These are phyloP conservation scores for Crithidia bombi DNA, from an alignment of 208 protist genomes.

Conservation along the genomic window DNA sequence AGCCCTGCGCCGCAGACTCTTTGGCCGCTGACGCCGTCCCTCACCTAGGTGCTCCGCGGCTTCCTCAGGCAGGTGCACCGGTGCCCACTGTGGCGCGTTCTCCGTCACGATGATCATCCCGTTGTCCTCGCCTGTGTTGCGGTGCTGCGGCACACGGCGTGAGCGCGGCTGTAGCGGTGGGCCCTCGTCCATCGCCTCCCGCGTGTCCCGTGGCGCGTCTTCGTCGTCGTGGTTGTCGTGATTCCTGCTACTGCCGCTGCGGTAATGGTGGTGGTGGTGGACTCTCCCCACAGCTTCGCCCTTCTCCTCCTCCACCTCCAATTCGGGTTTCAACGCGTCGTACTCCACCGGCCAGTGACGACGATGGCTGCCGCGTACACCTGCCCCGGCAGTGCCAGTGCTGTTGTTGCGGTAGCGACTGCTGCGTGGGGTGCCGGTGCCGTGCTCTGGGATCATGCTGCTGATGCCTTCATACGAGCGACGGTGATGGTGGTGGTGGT, in stretches of 20 bases:
- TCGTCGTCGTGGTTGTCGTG: background rate
- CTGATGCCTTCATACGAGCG: conserved; percentile 31
- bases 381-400: conserved; percentile 6
- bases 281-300: too few species aligned
- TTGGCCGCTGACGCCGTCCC: too few species aligned
- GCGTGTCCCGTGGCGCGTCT: too few species aligned
- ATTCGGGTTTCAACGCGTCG: background rate
- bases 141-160: conserved; percentile 3
- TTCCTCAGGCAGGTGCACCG: too few species aligned
- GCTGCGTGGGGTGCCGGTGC: conserved; percentile 46
- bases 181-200: background rate
- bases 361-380: background rate
- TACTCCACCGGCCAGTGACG: background rate
- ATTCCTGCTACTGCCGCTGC: too few species aligned
- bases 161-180: background rate
- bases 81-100: too few species aligned
- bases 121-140: background rate
- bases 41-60: too few species aligned
- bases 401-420: conserved; percentile 28
- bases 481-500: conserved; percentile 6
- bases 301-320: too few species aligned
- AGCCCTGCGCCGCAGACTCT: background rate
- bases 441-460: conserved; percentile 45
- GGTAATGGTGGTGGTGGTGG: too few species aligned
- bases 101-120: background rate